Percentiles rank a stretch among this genome's conserved stretches.
Conservation (phyloP, 768 basidiomycete species). For the Phlebiopsis gigantea region DNA sequence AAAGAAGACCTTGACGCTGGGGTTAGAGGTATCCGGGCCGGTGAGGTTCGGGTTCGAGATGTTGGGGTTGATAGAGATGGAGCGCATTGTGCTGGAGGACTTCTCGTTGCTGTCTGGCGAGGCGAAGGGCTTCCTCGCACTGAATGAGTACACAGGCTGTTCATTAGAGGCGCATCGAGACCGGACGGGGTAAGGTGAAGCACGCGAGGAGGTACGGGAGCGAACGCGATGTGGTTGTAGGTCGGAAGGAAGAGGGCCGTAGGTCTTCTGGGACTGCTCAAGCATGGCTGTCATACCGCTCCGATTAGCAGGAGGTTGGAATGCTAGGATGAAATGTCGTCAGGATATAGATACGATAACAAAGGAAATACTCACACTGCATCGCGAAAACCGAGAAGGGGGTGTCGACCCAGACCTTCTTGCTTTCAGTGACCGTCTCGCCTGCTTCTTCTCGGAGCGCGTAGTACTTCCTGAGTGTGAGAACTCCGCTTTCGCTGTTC, state of each 20-base stretch:
- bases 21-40: not conserved
- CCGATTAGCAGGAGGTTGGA: constrained; percentile 61
- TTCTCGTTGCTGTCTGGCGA: constrained; percentile 3
- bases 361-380: constrained; percentile 51
- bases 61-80: constrained; percentile 39
- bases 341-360: constrained; percentile 5
- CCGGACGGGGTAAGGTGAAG: constrained; percentile 67
- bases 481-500: constrained; percentile 67
- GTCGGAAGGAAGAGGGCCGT: constrained; percentile 69
- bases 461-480: constrained; percentile 60
- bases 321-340: constrained; percentile 39
- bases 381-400: constrained; percentile 67
- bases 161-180: constrained; percentile 38
- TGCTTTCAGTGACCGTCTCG: constrained; percentile 61
- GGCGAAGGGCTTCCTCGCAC: constrained; percentile 13
- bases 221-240: constrained; percentile 56
- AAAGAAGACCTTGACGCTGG: constrained; percentile 18
- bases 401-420: constrained; percentile 62
- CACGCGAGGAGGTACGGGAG: constrained; percentile 64
- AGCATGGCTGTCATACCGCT: constrained; percentile 68
- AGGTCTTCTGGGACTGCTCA: constrained; percentile 67
- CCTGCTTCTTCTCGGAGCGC: constrained; percentile 66
- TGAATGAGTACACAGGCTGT: constrained; percentile 22
- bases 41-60: constrained; percentile 1
- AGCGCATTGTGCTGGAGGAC: constrained; percentile 33